phyloP scores from a whole-genome alignment of 345 rosid species.

The Trapa bicornis region DNA sequence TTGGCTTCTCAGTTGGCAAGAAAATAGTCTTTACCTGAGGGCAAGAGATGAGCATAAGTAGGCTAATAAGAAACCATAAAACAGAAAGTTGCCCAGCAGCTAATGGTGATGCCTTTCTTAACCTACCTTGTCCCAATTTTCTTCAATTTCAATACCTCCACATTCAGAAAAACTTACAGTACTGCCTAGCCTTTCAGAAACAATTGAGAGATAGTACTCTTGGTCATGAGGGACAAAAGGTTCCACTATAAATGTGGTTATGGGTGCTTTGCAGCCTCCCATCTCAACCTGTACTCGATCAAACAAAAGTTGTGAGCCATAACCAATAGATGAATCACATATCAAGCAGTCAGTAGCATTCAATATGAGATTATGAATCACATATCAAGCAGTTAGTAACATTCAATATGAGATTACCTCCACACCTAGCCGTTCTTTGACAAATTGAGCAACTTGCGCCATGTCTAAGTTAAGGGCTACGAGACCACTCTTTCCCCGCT shows the following conservation, averaged over 20 bases:
- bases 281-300: conserved; percentile 56
- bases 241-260: conserved; percentile 86
- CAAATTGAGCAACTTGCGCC: conserved; percentile 94
- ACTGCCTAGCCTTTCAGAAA: conserved; percentile 87
- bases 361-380: conserved; percentile 12
- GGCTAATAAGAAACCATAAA: background rate
- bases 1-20: conserved; percentile 61
- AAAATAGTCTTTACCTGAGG: conserved; percentile 69
- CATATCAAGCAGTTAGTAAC: background rate
- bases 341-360: background rate
- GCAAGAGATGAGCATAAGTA: background rate
- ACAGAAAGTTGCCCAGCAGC: background rate
- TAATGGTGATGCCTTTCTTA: background rate
- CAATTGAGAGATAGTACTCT: conserved; percentile 74
- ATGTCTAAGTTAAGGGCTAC: conserved; percentile 87
- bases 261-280: conserved; percentile 86
- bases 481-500: conserved; percentile 93
- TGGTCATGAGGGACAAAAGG: conserved; percentile 86
- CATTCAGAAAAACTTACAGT: conserved; percentile 89
- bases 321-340: background rate
- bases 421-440: conserved; percentile 69
- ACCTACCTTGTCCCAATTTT: conserved; percentile 89
- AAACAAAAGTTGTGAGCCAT: background rate
- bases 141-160: conserved; percentile 97
- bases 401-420: conserved; percentile 36